These are phyloP conservation scores for Pyrus hybrid DNA, from an alignment of 331 rosid species.

Conservation along the genomic window DNA sequence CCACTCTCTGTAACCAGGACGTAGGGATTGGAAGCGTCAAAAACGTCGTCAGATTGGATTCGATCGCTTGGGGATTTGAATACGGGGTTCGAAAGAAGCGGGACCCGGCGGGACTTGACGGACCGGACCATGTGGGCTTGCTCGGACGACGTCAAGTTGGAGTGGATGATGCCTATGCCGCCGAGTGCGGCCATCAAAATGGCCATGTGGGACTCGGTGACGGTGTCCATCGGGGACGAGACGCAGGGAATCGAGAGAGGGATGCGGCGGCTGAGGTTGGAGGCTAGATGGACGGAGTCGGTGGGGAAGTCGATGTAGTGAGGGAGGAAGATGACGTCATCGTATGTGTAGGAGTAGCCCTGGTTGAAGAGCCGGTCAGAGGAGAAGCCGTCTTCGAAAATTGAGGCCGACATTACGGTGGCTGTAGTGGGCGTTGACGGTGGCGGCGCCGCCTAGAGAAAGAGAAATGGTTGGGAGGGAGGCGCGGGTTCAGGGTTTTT, in stretches of 20 bases:
- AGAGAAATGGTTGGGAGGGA: slow-evolving; percentile 6
- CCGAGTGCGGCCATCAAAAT: slow-evolving; percentile 80
- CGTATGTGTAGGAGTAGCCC: slow-evolving; percentile 94
- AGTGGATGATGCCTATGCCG: slow-evolving; percentile 66
- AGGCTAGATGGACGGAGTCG: slow-evolving; percentile 53
- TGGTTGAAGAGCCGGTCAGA: slow-evolving; percentile 68
- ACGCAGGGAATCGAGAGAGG: slow-evolving; percentile 59
- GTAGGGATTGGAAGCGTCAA: slow-evolving; percentile 35
- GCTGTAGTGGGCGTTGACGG: slow-evolving; percentile 31
- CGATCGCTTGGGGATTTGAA: slow-evolving; percentile 39
- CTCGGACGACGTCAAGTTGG: slow-evolving; percentile 38
- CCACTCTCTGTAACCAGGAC: slow-evolving; percentile 64
- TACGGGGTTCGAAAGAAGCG: slow-evolving; percentile 46
- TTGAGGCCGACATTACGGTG: background rate
- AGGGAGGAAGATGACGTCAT: slow-evolving; percentile 92
- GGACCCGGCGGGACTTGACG: slow-evolving; percentile 72
- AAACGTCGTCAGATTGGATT: slow-evolving; percentile 37
- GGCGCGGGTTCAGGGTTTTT: background rate
- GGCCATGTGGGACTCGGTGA: slow-evolving; percentile 80
- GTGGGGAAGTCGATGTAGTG: slow-evolving; percentile 90
- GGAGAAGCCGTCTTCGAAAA: slow-evolving; percentile 68
- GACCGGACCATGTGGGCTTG: slow-evolving; percentile 57
- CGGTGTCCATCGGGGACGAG: slow-evolving; percentile 96
- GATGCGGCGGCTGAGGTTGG: slow-evolving; percentile 58
- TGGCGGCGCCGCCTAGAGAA: background rate